Conservation (phyloP, 2,329 filamentous ascomycete genomes). For the Didymella segeticola region DNA sequence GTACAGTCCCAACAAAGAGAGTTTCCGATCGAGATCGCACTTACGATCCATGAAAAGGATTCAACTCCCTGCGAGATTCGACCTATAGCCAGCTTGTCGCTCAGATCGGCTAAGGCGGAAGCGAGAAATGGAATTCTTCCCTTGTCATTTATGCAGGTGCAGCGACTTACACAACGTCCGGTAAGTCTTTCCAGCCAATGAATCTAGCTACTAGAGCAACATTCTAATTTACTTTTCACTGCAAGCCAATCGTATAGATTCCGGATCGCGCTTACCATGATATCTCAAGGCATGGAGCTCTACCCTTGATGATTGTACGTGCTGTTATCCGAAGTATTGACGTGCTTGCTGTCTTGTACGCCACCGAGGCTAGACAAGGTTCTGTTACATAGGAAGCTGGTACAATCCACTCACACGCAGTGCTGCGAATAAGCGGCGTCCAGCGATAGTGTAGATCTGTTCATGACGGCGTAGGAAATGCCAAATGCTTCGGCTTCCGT, state of each 20-base stretch:
- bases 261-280: slow-evolving; percentile 3
- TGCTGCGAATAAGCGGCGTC: no score
- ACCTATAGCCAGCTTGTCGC: slow-evolving; percentile 1
- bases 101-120: not conserved
- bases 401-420: not conserved
- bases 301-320: not conserved
- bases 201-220: not conserved
- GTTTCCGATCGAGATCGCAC: not conserved
- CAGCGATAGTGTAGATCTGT: no score
- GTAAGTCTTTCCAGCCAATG: not conserved
- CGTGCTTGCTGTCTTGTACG: not conserved
- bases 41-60: not conserved
- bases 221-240: slow-evolving; percentile 7
- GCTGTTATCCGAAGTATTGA: not conserved
- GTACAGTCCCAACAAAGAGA: not conserved
- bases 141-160: slow-evolving; percentile 2
- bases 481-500: not conserved
- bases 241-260: slow-evolving; percentile 9
- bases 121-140: not conserved
- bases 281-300: not conserved
- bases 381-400: not conserved
- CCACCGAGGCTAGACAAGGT: not conserved
- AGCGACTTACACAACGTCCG: not conserved
- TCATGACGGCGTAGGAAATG: not conserved
- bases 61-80: not conserved